A percentile compares a stretch with the other conserved stretches of the same genome.
phyloP scores from a whole-genome alignment of 306 rosid genomes.

The Senna siamea region DNA sequence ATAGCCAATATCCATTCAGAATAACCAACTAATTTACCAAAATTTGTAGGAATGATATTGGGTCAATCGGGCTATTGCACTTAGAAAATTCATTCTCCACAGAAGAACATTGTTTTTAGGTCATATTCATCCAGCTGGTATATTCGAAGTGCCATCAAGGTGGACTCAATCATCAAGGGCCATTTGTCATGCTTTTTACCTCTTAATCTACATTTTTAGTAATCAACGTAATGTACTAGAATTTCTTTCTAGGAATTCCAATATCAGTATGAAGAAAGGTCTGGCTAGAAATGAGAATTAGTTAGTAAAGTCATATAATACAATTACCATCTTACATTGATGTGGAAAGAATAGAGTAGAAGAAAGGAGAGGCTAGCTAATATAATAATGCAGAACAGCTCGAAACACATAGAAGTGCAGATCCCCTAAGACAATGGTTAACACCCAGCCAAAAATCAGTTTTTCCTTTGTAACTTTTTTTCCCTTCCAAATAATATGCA shows the following conservation, averaged over 20 bases:
- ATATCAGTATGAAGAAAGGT: not conserved
- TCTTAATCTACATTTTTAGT: slow-evolving; percentile 22
- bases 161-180: slow-evolving; percentile 32
- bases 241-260: not conserved
- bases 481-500: slow-evolving; percentile 1
- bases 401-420: not conserved
- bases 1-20: slow-evolving; percentile 34
- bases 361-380: too few relatives aligned
- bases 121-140: slow-evolving; percentile 10
- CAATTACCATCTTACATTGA: too few relatives aligned
- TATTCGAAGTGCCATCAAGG: slow-evolving; percentile 27
- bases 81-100: slow-evolving; percentile 2
- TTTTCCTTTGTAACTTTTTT: not conserved
- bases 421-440: slow-evolving; percentile 18
- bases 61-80: slow-evolving; percentile 24
- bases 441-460: not conserved
- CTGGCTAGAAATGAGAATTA: not conserved
- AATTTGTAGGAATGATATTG: slow-evolving; percentile 26
- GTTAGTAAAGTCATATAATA: slow-evolving; percentile 1
- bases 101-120: not conserved
- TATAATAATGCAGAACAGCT: slow-evolving; percentile 12
- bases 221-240: not conserved
- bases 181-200: slow-evolving; percentile 17
- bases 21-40: slow-evolving; percentile 19
- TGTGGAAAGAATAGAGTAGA: too few relatives aligned